These are phyloP conservation scores for Gardenia jasminoides DNA, from an alignment of 257 asterid genomes.

Conservation along the genomic window DNA sequence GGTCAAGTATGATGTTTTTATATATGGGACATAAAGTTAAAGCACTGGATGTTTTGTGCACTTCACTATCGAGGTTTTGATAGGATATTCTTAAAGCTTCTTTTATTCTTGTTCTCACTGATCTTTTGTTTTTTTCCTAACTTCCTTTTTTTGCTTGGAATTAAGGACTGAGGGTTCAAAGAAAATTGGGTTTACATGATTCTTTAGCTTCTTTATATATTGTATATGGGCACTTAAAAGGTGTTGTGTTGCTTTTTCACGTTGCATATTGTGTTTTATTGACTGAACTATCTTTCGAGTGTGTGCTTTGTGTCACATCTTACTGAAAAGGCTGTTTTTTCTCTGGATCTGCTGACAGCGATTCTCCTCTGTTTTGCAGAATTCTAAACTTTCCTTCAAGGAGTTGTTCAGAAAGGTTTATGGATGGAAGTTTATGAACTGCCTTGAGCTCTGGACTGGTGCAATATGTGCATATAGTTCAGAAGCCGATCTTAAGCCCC, in stretches of 20 bases:
- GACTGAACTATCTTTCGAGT: not conserved
- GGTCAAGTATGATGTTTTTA: too few relatives aligned
- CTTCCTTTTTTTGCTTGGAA: not conserved
- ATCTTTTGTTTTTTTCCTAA: too few relatives aligned
- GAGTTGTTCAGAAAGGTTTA: conserved; percentile 82
- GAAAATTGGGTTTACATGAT: not conserved
- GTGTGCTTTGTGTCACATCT: not conserved
- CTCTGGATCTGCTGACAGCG: not conserved
- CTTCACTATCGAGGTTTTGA: too few relatives aligned
- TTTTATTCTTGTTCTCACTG: too few relatives aligned
- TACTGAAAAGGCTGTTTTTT: not conserved
- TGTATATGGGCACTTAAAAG: not conserved
- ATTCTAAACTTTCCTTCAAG: conserved; percentile 32
- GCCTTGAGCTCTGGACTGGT: conserved; percentile 97
- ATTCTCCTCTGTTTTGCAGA: conserved; percentile 12
- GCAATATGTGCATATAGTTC: conserved; percentile 74
- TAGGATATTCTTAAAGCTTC: too few relatives aligned
- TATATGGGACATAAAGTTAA: too few relatives aligned
- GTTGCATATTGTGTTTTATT: not conserved
- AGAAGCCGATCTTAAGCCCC: conserved; percentile 73
- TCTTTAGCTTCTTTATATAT: not conserved
- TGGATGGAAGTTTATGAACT: conserved; percentile 88
- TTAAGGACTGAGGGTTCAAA: not conserved
- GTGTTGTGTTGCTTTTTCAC: not conserved
- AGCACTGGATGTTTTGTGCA: too few relatives aligned